phyloP scores from a whole-genome alignment of 2,329 filamentous ascomycete genomes.

The Chaetomiaceae sp. region DNA sequence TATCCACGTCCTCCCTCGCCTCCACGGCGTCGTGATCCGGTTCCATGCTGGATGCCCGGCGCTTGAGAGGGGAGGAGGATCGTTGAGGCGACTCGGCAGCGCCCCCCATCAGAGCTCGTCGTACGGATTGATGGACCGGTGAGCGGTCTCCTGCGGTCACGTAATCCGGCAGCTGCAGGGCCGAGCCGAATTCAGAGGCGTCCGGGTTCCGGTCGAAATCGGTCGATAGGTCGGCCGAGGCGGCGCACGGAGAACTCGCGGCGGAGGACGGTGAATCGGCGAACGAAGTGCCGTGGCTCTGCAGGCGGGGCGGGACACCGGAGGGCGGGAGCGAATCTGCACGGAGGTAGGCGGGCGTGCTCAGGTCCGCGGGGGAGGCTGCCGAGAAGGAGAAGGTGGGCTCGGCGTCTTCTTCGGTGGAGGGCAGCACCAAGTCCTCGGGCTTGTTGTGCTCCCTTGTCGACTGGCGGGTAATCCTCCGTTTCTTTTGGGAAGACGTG shows the following conservation, averaged over 20 bases:
- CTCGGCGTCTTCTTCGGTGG: conserved; percentile 49
- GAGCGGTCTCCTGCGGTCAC: conserved; percentile 45
- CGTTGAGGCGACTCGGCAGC: conserved; percentile 54
- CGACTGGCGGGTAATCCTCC: conserved; percentile 56
- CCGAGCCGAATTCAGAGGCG: conserved; percentile 39
- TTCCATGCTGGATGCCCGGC: conserved; percentile 60
- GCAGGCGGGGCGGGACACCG: conserved; percentile 49
- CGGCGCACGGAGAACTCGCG: conserved; percentile 54
- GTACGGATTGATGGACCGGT: conserved; percentile 45
- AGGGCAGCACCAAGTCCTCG: conserved; percentile 46
- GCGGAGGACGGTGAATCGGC: conserved; percentile 51
- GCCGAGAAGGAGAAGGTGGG: conserved; percentile 47
- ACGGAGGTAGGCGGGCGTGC: conserved; percentile 39
- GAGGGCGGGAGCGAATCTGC: conserved; percentile 45
- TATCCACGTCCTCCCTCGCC: conserved; percentile 43
- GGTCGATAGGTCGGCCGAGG: conserved; percentile 54
- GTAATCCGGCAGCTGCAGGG: conserved; percentile 29
- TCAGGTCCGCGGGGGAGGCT: conserved; percentile 36
- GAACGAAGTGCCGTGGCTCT: conserved; percentile 41
- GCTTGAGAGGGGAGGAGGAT: conserved; percentile 61
- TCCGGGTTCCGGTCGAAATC: conserved; percentile 51
- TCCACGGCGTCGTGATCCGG: conserved; percentile 39
- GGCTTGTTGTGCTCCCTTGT: conserved; percentile 38
- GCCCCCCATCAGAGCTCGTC: conserved; percentile 56
- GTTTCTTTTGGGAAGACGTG: conserved; percentile 71